Base-by-base conservation (phyloP, 257 asterid species). In the Mitragyna speciosa region DNA sequence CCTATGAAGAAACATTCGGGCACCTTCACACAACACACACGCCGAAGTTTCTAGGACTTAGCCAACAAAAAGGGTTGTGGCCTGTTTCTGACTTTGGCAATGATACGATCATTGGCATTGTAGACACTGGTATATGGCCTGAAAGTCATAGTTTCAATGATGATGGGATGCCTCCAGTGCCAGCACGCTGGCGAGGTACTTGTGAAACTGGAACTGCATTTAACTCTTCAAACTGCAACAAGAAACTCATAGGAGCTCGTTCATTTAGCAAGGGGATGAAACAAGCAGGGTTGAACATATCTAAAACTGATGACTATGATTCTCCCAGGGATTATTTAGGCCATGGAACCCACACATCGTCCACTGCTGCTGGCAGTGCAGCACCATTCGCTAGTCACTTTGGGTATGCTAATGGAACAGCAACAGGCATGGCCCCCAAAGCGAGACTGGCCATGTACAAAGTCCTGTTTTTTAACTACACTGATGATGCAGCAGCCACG, bases 1-100 rank as follows among this genome's bases (percentile, higher is more conserved):
- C 93, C 7, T 47, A 78, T 31, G 82, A 67, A 16, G 97, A 92
- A 75, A 61, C 58, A 20, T 77, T 83, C 2, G 90, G 89, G 12
- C 81, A 84, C 49, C 67, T 89, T 51, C 93, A 90, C 89, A 90
- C 95, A 2, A 89, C 94, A 33, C 91, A 82, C 11, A 88, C 94
- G 0, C 76, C 77, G 58, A 74, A 80, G 56, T 75, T 75, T 58
- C 79, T 80, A 41, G 84, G 80, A 41, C 80, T 80, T 0, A 16
- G 5, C 31, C 52, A 31, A 14, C 10, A 67, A 16, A 65, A 20
- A 24, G 80, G 80, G 4, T 33, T 31, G 24, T 76, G 80, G 63
- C 80, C 80, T 19, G 61, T 7, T 3, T 48, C 80, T 64, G 73
- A 24, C 45, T 45, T 24, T 51, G 72, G 80, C 0, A 72, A 80